phyloP scores from a whole-genome alignment of 2,329 filamentous ascomycete species.

The Aureobasidium subglaciale region DNA sequence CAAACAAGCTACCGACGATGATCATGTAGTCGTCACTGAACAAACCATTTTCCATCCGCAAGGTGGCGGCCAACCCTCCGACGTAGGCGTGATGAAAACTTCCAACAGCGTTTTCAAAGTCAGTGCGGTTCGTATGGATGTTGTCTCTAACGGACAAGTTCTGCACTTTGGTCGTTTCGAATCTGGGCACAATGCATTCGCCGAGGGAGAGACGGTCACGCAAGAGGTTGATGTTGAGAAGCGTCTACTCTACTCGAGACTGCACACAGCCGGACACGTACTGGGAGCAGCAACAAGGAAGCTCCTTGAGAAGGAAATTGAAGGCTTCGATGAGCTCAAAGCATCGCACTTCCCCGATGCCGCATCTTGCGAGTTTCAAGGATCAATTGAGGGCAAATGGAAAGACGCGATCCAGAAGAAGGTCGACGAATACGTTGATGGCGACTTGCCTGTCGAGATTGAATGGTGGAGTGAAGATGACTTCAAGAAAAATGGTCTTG shows the following conservation, averaged over 20 bases:
- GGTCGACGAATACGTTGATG: conserved; percentile 52
- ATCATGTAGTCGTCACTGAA: conserved; percentile 15
- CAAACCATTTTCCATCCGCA: conserved; percentile 21
- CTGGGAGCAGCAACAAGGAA: conserved; percentile 52
- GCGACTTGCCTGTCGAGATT: conserved; percentile 53
- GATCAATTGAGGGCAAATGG: conserved; percentile 57
- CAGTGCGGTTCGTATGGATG: conserved; percentile 17
- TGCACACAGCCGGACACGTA: conserved; percentile 69
- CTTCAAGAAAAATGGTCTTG: conserved; percentile 48
- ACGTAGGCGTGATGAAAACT: conserved; percentile 17
- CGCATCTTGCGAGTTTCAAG: conserved; percentile 61
- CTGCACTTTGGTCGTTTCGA: conserved; percentile 19
- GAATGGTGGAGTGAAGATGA: conserved; percentile 62
- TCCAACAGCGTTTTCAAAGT: conserved; percentile 16
- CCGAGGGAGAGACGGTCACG: conserved; percentile 29
- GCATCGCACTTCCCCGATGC: conserved; percentile 64
- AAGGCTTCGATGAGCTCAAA: conserved; percentile 58
- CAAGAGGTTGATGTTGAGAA: conserved; percentile 57
- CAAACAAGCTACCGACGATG: conserved; percentile 14
- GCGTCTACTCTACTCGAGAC: conserved; percentile 56
- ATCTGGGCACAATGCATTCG: conserved; percentile 1
- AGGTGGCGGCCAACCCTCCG: conserved; percentile 21
- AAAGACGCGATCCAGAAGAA: conserved; percentile 56
- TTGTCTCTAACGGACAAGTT: conserved; percentile 12
- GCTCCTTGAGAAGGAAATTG: conserved; percentile 32